Conservation (phyloP, 129 eudicot species). For the Deinandra increscens region DNA sequence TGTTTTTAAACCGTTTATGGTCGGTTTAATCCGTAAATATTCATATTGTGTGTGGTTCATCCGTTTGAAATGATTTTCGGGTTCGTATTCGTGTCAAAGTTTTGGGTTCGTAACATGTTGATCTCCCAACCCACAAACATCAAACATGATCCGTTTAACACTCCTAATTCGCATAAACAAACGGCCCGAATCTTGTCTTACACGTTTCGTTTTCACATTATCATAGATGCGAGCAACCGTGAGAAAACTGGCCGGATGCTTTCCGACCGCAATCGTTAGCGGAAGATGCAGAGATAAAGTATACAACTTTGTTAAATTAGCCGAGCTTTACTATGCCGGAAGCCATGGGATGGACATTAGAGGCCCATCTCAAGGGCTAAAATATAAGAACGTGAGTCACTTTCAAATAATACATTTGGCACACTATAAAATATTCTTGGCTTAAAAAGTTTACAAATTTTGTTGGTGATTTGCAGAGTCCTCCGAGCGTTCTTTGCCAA, state of each 20-base stretch:
- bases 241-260: slow-evolving; percentile 68
- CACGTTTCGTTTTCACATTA: not conserved
- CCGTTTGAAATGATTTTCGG: no score
- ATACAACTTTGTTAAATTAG: slow-evolving; percentile 64
- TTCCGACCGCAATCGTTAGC: slow-evolving; percentile 91
- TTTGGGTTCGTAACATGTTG: no score
- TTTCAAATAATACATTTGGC: no score
- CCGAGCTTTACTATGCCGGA: slow-evolving; percentile 87
- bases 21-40: no score
- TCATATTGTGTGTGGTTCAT: no score
- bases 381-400: slow-evolving; percentile 50
- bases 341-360: slow-evolving; percentile 94
- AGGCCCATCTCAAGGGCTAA: slow-evolving; percentile 73
- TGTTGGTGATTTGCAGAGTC: slow-evolving; percentile 42
- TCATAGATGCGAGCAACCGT: slow-evolving; percentile 81
- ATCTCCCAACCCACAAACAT: no score
- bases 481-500: slow-evolving; percentile 66
- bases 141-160: no score
- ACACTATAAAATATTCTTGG: not conserved
- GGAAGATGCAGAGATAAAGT: slow-evolving; percentile 97
- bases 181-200: no score
- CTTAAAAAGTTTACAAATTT: not conserved
- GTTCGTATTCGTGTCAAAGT: no score
- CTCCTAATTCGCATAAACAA: no score
- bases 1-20: no score